A percentile compares a stretch with the other conserved stretches of the same genome.
These are phyloP conservation scores for Backusella australiensis DNA, from an alignment of 192 early-diverging fungal species.

Conservation along the genomic window DNA sequence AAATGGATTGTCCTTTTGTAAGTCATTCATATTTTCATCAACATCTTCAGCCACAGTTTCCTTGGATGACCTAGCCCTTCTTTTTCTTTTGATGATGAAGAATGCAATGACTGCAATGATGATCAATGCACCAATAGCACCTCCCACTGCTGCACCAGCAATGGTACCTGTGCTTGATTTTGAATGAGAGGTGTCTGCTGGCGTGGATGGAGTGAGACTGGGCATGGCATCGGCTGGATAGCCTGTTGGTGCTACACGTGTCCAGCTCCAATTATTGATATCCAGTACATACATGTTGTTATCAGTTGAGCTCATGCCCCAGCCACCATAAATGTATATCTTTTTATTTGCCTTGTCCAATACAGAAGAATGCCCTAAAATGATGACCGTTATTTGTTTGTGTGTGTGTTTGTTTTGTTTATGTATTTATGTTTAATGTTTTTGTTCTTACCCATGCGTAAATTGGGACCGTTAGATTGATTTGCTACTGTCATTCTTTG, in stretches of 20 bases:
- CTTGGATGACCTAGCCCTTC: not conserved
- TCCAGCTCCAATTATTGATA: conserved; percentile 59
- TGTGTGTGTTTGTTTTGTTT: not conserved
- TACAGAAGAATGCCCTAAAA: conserved; percentile 65
- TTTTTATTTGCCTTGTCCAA: conserved; percentile 44
- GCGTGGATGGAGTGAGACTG: not conserved
- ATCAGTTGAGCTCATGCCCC: conserved; percentile 48
- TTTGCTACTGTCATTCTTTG: conserved; percentile 31
- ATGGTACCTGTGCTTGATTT: conserved; percentile 34
- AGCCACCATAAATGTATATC: conserved; percentile 72
- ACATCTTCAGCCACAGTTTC: not conserved
- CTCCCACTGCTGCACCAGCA: conserved; percentile 38
- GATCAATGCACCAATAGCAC: not conserved
- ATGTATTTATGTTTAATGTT: not conserved
- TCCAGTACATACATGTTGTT: conserved; percentile 66
- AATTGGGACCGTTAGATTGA: conserved; percentile 43
- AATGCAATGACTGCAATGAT: conserved; percentile 28
- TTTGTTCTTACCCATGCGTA: conserved; percentile 38
- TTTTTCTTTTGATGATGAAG: conserved; percentile 6
- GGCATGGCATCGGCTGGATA: not conserved
- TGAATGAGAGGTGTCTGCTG: not conserved
- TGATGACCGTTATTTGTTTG: not conserved
- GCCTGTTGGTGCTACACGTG: conserved; percentile 39
- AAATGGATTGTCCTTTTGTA: conserved; percentile 8
- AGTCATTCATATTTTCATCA: not conserved